Conservation (phyloP, 2,329 filamentous ascomycete species). For the Incumbomyces delicatus region DNA sequence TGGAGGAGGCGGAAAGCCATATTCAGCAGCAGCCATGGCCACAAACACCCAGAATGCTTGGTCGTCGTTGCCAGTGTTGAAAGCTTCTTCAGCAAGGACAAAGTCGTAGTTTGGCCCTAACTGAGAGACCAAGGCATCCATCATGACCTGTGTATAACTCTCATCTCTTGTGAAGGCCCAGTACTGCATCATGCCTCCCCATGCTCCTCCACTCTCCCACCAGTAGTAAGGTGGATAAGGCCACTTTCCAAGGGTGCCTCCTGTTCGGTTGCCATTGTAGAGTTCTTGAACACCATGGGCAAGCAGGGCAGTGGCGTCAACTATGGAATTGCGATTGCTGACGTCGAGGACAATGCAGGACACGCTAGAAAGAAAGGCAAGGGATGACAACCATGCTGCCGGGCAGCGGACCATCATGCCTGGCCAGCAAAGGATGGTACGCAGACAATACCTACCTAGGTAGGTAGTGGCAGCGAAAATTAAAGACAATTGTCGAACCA, state of each 20-base stretch:
- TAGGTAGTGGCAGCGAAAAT: not conserved
- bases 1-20: constrained; percentile 51
- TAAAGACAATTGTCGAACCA: not conserved
- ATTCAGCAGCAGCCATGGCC: constrained; percentile 58
- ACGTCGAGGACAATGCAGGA: constrained; percentile 23
- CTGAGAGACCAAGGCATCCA: constrained; percentile 52
- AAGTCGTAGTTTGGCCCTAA: constrained; percentile 50
- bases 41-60: constrained; percentile 62
- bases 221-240: constrained; percentile 60
- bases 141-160: constrained; percentile 50
- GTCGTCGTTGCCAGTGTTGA: constrained; percentile 51
- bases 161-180: constrained; percentile 56
- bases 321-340: constrained; percentile 32
- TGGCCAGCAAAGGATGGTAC: not conserved
- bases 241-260: constrained; percentile 45
- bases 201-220: constrained; percentile 57
- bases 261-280: constrained; percentile 44
- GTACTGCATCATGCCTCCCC: constrained; percentile 61
- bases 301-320: constrained; percentile 31
- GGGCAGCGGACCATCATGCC: not conserved
- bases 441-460: not conserved
- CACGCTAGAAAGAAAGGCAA: constrained; percentile 2
- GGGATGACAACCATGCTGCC: not conserved
- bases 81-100: constrained; percentile 40
- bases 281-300: constrained; percentile 43